A percentile compares a stretch with the other conserved stretches of the same genome.
Conservation (phyloP, 2,329 filamentous ascomycete genomes). For the Laburnicola sp. region DNA sequence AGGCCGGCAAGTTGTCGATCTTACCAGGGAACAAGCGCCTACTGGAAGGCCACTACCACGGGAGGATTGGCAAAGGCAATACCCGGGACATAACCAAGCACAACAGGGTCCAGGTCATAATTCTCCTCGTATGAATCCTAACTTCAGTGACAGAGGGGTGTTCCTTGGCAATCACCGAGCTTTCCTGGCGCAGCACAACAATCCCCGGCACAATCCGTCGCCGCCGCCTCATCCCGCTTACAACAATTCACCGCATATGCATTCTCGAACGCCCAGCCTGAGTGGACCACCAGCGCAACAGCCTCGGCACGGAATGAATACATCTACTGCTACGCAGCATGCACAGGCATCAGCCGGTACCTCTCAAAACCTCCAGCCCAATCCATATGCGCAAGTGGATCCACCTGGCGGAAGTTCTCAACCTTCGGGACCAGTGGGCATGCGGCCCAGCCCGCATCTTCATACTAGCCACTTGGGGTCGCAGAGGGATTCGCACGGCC, state of each 20-base stretch:
- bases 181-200: slow-evolving; percentile 40
- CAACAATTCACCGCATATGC: slow-evolving; percentile 39
- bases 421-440: slow-evolving; percentile 37
- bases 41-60: slow-evolving; percentile 24
- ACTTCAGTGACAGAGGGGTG: slow-evolving; percentile 25
- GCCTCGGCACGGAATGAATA: slow-evolving; percentile 29
- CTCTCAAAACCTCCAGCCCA: slow-evolving; percentile 41
- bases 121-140: slow-evolving; percentile 33
- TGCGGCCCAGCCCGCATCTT: slow-evolving; percentile 44
- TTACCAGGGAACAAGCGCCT: slow-evolving; percentile 34
- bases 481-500: slow-evolving; percentile 31
- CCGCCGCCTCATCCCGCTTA: slow-evolving; percentile 37
- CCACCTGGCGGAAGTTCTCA: slow-evolving; percentile 34
- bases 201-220: slow-evolving; percentile 37
- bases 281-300: slow-evolving; percentile 32
- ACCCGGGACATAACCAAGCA: slow-evolving; percentile 30
- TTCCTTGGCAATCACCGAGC: slow-evolving; percentile 34
- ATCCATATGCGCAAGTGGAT: slow-evolving; percentile 44
- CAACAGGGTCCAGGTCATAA: slow-evolving; percentile 28
- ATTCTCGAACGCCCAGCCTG: slow-evolving; percentile 41
- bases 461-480: slow-evolving; percentile 34
- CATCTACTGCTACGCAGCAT: slow-evolving; percentile 23
- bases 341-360: slow-evolving; percentile 19
- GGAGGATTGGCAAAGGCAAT: slow-evolving; percentile 39
- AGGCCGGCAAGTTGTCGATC: slow-evolving; percentile 34